phyloP scores from a whole-genome alignment of 768 basidiomycete genomes.

The Hydnum rufescens region DNA sequence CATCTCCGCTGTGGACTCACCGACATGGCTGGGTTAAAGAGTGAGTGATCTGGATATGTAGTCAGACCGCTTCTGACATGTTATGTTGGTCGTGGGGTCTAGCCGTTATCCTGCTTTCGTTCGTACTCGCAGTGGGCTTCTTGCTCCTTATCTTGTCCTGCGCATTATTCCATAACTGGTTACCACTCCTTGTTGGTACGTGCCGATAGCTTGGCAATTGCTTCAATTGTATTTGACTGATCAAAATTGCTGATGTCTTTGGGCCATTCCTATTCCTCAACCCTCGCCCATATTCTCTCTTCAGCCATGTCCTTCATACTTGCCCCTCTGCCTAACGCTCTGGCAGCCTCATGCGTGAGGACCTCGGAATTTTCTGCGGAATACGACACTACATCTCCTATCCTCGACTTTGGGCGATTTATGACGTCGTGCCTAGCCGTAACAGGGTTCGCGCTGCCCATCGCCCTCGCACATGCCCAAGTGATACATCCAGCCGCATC shows the following conservation, averaged over 20 bases:
- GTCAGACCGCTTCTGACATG: background rate
- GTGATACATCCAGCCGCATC: constrained; percentile 72
- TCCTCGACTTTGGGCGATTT: constrained; percentile 85
- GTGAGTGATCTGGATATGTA: background rate
- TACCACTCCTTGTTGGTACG: constrained; percentile 88
- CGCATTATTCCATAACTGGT: constrained; percentile 91
- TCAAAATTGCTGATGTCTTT: background rate
- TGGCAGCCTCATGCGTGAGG: constrained; percentile 77
- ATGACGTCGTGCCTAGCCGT: constrained; percentile 79
- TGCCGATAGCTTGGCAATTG: constrained; percentile 9
- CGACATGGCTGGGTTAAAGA: constrained; percentile 2
- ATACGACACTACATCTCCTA: constrained; percentile 39
- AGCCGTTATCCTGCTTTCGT: constrained; percentile 94
- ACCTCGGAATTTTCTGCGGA: constrained; percentile 71
- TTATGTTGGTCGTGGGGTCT: constrained; percentile 2
- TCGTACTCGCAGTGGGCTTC: constrained; percentile 96
- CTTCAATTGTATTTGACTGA: background rate
- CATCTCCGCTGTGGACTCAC: too few relatives aligned
- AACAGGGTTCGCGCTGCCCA: constrained; percentile 81
- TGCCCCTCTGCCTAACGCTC: constrained; percentile 85
- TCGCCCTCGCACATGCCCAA: constrained; percentile 80
- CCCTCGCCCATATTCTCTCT: background rate
- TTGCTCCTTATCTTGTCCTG: constrained; percentile 93
- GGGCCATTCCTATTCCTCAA: constrained; percentile 1
- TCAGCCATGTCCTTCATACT: constrained; percentile 84